phyloP scores from a whole-genome alignment of 768 basidiomycete genomes.

The Rhizopogon vinicolor region DNA sequence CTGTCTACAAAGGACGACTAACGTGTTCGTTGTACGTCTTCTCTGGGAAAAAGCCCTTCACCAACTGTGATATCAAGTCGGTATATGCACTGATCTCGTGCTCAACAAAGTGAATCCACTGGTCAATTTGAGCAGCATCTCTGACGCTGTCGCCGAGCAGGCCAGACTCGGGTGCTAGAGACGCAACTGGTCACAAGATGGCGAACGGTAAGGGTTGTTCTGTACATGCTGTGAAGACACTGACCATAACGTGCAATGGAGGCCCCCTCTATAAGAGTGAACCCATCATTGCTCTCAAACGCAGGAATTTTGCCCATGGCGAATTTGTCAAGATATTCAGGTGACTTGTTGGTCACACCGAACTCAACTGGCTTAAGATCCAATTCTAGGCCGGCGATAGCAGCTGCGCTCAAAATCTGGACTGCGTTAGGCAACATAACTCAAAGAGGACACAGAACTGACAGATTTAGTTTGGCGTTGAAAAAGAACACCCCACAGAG shows the following conservation, averaged over 20 bases:
- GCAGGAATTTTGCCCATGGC: slow-evolving; percentile 24
- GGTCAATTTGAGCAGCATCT: slow-evolving; percentile 25
- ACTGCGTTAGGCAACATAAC: neutral
- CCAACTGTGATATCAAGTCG: slow-evolving; percentile 11
- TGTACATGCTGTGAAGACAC: neutral
- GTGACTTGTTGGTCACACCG: slow-evolving; percentile 17
- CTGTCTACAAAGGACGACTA: neutral
- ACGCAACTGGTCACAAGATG: slow-evolving; percentile 8
- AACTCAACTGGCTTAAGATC: slow-evolving; percentile 19
- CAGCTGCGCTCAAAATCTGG: slow-evolving; percentile 20
- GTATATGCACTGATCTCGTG: slow-evolving; percentile 18
- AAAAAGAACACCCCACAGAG: neutral
- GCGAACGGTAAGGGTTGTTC: neutral
- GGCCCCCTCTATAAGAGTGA: slow-evolving; percentile 23
- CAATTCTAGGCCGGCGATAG: slow-evolving; percentile 20
- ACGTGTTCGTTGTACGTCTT: slow-evolving; percentile 7
- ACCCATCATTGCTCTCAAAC: slow-evolving; percentile 18
- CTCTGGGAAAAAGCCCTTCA: too few species aligned
- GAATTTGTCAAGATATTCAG: slow-evolving; percentile 25
- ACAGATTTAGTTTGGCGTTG: slow-evolving; percentile 26
- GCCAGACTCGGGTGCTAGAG: slow-evolving; percentile 21
- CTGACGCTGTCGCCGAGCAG: slow-evolving; percentile 17
- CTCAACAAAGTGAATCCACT: slow-evolving; percentile 27
- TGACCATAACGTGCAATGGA: slow-evolving; percentile 24
- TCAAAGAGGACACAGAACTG: slow-evolving; percentile 3